Evolutionary conservation across 1,139 yeast genomes (phyloP).

Genomic region (Sugiyamaella xylanicola): DNA sequence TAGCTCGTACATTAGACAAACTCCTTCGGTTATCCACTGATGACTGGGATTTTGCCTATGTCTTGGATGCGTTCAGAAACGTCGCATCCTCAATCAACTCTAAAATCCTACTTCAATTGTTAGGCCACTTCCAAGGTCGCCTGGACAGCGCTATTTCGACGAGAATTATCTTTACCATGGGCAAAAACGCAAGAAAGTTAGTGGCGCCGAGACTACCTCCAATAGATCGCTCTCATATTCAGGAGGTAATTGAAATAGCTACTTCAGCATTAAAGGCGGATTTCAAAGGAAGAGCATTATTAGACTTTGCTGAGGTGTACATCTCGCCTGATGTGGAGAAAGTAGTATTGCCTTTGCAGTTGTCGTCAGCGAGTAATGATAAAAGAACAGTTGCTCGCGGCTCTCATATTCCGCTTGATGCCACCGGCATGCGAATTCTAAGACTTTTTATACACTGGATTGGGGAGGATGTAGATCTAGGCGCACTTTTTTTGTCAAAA

Average conservation of each 20-base stretch:
- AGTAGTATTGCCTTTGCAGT: constrained; percentile 15
- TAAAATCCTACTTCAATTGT: constrained; percentile 17
- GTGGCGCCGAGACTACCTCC: constrained; percentile 4
- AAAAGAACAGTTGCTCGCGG: constrained; percentile 20
- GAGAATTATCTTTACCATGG: constrained; percentile 12
- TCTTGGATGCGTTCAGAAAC: constrained; percentile 11
- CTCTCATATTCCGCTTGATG: constrained; percentile 14
- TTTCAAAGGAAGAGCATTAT: constrained; percentile 3
- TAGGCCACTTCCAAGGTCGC: constrained; percentile 21
- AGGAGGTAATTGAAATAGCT: neutral
- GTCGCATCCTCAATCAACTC: constrained; percentile 6
- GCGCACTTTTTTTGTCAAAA: constrained; percentile 13
- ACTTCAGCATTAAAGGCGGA: neutral
- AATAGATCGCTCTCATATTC: neutral
- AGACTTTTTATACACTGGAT: constrained; percentile 23
- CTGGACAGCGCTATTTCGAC: neutral
- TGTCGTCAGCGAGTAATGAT: constrained; percentile 8
- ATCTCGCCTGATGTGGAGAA: constrained; percentile 8
- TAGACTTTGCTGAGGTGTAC: constrained; percentile 11
- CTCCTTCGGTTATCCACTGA: constrained; percentile 12
- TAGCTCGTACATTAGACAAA: constrained; percentile 19
- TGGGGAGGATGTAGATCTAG: constrained; percentile 19
- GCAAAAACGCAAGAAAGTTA: neutral
- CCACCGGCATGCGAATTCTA: constrained; percentile 13
- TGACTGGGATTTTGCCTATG: neutral